A percentile compares a stretch with the other conserved stretches of the same genome.
These are phyloP conservation scores for Zymoseptoria ardabiliae DNA, from an alignment of 2,329 filamentous ascomycete genomes.

Conservation along the genomic window DNA sequence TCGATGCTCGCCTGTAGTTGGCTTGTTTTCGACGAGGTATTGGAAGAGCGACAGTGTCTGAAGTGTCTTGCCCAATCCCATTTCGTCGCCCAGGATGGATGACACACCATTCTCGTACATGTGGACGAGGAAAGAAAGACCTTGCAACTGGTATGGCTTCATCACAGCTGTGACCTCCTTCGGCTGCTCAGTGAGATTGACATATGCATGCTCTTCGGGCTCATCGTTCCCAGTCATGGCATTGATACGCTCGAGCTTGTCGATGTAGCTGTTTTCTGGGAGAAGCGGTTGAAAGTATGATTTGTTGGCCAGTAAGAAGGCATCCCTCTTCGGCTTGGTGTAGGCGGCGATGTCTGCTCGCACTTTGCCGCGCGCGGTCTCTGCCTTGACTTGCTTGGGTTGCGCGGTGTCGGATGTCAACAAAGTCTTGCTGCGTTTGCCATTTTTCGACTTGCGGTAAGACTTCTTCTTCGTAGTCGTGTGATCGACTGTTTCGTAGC, in stretches of 20 bases:
- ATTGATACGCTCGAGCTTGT: conserved; percentile 28
- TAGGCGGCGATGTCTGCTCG: conserved; percentile 35
- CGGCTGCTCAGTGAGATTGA: conserved; percentile 36
- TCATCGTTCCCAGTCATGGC: conserved; percentile 9
- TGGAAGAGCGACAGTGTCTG: conserved; percentile 46
- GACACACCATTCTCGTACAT: conserved; percentile 40
- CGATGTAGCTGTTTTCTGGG: conserved; percentile 37
- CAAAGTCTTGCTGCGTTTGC: not conserved
- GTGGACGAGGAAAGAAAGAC: conserved; percentile 44
- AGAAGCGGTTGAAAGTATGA: conserved; percentile 43
- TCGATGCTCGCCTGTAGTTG: conserved; percentile 32
- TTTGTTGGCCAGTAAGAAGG: conserved; percentile 40
- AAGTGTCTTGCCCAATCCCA: conserved; percentile 46
- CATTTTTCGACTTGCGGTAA: conserved; percentile 5
- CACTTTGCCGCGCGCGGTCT: conserved; percentile 35
- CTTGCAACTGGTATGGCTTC: conserved; percentile 47
- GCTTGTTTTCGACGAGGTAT: conserved; percentile 38
- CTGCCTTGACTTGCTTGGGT: conserved; percentile 6
- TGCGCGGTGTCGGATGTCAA: conserved; percentile 10
- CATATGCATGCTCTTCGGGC: conserved; percentile 33
- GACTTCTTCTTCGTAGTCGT: conserved; percentile 7
- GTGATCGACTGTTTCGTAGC: conserved; percentile 14
- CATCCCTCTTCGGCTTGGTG: conserved; percentile 39
- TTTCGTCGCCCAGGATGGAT: conserved; percentile 44
- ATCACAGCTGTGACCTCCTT: conserved; percentile 42